Conservation (phyloP, 768 basidiomycete genomes). For the Amanita pseudoporphyria region DNA sequence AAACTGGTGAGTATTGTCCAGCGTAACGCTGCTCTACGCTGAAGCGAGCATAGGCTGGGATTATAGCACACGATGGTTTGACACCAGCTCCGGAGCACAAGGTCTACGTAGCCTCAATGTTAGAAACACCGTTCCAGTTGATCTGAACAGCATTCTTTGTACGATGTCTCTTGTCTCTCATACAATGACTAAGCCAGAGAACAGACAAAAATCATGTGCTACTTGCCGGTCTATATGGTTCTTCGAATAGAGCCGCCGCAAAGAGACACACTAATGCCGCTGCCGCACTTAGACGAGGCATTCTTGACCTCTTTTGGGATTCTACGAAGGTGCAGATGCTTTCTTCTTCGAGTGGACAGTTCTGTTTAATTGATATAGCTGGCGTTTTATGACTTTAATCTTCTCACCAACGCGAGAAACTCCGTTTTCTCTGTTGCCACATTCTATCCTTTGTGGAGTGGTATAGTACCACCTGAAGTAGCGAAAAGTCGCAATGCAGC, state of each 20-base stretch:
- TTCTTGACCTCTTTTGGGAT: conserved; percentile 88
- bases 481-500: conserved; percentile 45
- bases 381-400: conserved; percentile 90
- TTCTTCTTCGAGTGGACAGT: background rate
- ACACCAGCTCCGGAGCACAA: conserved; percentile 27
- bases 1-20: conserved; percentile 44
- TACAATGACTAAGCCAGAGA: background rate
- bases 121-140: conserved; percentile 57
- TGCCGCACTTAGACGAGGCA: conserved; percentile 46
- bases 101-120: conserved; percentile 67
- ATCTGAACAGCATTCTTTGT: conserved; percentile 84
- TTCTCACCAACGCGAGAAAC: conserved; percentile 56
- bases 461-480: conserved; percentile 71
- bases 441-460: conserved; percentile 83
- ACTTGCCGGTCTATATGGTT: conserved; percentile 51
- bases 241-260: conserved; percentile 32
- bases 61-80: conserved; percentile 44
- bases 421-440: conserved; percentile 62
- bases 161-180: conserved; percentile 20
- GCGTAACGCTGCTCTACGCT: background rate
- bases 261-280: conserved; percentile 48
- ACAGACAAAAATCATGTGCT: conserved; percentile 55
- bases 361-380: conserved; percentile 24
- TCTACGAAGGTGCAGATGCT: conserved; percentile 34
- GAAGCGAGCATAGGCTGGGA: conserved; percentile 31